Conservation (phyloP, 805 yeast species). For the Candida oleophila region DNA sequence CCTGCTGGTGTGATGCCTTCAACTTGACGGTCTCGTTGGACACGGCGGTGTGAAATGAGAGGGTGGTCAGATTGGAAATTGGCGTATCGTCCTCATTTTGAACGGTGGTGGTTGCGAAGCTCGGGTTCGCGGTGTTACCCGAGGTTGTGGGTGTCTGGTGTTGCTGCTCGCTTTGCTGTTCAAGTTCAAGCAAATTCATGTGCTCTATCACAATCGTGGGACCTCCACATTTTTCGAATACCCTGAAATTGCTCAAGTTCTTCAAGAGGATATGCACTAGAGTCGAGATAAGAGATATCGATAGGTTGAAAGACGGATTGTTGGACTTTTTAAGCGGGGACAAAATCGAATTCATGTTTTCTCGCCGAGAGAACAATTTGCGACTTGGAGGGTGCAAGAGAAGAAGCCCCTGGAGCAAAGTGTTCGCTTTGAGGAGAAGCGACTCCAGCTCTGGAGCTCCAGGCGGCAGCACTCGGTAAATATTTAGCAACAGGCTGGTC, state of each 20-base stretch:
- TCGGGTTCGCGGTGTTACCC: conserved; percentile 8
- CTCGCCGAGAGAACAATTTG: conserved; percentile 41
- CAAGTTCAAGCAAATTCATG: conserved; percentile 16
- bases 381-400: conserved; percentile 59
- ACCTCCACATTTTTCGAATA: conserved; percentile 58
- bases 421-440: conserved; percentile 13
- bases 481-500: conserved; percentile 30
- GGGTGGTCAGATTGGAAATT: neutral
- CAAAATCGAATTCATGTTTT: conserved; percentile 39
- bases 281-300: conserved; percentile 47
- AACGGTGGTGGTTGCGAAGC: conserved; percentile 33
- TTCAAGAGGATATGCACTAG: conserved; percentile 59
- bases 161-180: conserved; percentile 1
- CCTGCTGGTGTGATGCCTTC: conserved; percentile 30
- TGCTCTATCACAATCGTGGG: conserved; percentile 49
- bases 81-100: neutral
- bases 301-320: conserved; percentile 14
- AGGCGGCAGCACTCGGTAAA: conserved; percentile 10
- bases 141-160: neutral
- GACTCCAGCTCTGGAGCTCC: neutral
- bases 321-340: conserved; percentile 17
- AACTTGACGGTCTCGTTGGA: conserved; percentile 14
- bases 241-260: conserved; percentile 54
- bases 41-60: conserved; percentile 1
- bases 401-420: conserved; percentile 57